These are phyloP conservation scores for Cordyceps cicadae DNA, from an alignment of 2,329 filamentous ascomycete genomes.

Conservation along the genomic window DNA sequence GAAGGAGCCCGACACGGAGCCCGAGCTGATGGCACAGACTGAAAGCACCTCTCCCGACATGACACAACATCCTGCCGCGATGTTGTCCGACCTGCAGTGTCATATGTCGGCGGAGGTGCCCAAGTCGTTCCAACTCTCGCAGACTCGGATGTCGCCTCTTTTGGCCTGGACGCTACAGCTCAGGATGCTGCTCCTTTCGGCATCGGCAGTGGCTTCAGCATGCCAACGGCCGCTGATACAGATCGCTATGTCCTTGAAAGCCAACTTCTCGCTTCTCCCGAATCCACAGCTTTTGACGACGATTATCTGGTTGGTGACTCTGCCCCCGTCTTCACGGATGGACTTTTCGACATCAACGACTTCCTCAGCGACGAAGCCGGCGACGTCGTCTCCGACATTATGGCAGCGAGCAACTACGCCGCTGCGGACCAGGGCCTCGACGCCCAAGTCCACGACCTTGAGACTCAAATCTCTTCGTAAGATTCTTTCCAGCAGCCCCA, in stretches of 20 bases:
- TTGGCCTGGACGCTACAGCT: slow-evolving; percentile 44
- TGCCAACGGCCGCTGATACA: slow-evolving; percentile 61
- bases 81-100: slow-evolving; percentile 99
- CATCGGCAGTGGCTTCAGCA: slow-evolving; percentile 60
- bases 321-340: slow-evolving; percentile 37
- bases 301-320: slow-evolving; percentile 58
- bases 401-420: slow-evolving; percentile 42
- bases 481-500: slow-evolving; percentile 66
- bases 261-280: slow-evolving; percentile 66
- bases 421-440: slow-evolving; percentile 45
- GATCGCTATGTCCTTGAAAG: slow-evolving; percentile 71
- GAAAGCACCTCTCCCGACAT: slow-evolving; percentile 59
- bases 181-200: slow-evolving; percentile 55
- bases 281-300: slow-evolving; percentile 56
- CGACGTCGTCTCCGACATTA: slow-evolving; percentile 37
- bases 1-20: slow-evolving; percentile 28
- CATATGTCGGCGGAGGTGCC: slow-evolving; percentile 73
- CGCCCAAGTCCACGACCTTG: slow-evolving; percentile 47
- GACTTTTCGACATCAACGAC: slow-evolving; percentile 44
- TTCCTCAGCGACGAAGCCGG: slow-evolving; percentile 47
- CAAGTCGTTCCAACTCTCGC: slow-evolving; percentile 36
- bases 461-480: slow-evolving; percentile 53
- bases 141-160: slow-evolving; percentile 29
- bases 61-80: slow-evolving; percentile 99
- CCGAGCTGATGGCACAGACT: slow-evolving; percentile 18